A percentile compares a stretch with the other conserved stretches of the same genome.
These are phyloP conservation scores for Gloeophyllum trabeum DNA, from an alignment of 768 basidiomycete species.

Conservation along the genomic window DNA sequence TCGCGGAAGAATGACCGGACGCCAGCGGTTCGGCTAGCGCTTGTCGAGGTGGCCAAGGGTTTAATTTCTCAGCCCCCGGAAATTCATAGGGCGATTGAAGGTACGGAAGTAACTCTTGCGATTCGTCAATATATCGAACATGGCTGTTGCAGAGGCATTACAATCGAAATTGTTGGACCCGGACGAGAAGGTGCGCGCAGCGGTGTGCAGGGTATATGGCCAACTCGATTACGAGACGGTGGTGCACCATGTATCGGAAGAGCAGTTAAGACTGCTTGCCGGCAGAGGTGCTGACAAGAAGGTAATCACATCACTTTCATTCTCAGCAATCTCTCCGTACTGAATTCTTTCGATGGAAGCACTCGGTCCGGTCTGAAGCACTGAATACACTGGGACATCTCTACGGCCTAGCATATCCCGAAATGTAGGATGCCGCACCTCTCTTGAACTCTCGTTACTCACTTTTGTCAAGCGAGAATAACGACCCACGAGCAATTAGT, in stretches of 20 bases:
- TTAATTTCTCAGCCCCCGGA: slow-evolving; percentile 60
- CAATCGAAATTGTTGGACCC: slow-evolving; percentile 66
- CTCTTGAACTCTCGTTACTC: neutral
- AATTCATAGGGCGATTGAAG: slow-evolving; percentile 57
- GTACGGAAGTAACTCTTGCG: slow-evolving; percentile 28
- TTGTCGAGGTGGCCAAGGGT: slow-evolving; percentile 58
- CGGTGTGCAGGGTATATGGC: slow-evolving; percentile 72
- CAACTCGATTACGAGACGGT: slow-evolving; percentile 87
- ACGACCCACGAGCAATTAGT: slow-evolving; percentile 54
- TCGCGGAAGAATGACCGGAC: slow-evolving; percentile 69
- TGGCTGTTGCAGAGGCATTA: slow-evolving; percentile 44
- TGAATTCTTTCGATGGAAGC: slow-evolving; percentile 19
- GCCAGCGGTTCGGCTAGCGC: slow-evolving; percentile 58
- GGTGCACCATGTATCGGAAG: slow-evolving; percentile 64
- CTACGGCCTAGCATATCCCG: slow-evolving; percentile 73
- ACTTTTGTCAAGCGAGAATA: slow-evolving; percentile 51
- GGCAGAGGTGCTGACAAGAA: slow-evolving; percentile 80
- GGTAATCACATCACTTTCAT: slow-evolving; percentile 28
- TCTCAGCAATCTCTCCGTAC: neutral
- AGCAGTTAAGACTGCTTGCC: slow-evolving; percentile 51
- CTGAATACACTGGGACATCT: slow-evolving; percentile 66
- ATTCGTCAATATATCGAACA: slow-evolving; percentile 3
- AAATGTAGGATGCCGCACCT: slow-evolving; percentile 54
- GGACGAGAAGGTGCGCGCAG: slow-evolving; percentile 84
- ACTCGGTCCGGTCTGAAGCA: slow-evolving; percentile 62